Evolutionary conservation across 2,329 filamentous ascomycete genomes (phyloP).

Genomic region (Colletotrichum echinochloae): DNA sequence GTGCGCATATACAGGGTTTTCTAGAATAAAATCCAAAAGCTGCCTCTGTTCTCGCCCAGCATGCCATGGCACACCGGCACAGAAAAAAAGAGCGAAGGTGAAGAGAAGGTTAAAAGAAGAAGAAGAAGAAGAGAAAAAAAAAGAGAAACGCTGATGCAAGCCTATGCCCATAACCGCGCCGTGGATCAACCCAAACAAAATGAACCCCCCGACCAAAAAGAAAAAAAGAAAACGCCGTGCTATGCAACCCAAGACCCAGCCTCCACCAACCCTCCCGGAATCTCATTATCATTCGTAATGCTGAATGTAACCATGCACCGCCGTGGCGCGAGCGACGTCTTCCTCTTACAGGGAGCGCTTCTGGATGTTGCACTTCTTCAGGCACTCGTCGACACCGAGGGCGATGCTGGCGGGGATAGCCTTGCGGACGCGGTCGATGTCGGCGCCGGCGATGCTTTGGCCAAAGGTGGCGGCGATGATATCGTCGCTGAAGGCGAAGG

Average conservation of each 20-base stretch:
- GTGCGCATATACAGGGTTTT: background rate
- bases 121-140: background rate
- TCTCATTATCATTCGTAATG: background rate
- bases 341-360: constrained; percentile 27
- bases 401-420: constrained; percentile 62
- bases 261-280: background rate
- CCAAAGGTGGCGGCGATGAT: constrained; percentile 61
- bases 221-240: constrained; percentile 4
- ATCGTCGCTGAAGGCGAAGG: constrained; percentile 60
- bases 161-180: background rate
- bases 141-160: background rate
- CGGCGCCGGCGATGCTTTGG: constrained; percentile 57
- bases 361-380: constrained; percentile 59
- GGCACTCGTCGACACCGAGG: constrained; percentile 62
- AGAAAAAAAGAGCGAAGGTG: background rate
- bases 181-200: background rate
- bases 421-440: constrained; percentile 58
- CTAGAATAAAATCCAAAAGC: background rate
- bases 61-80: background rate
- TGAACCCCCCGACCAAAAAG: background rate
- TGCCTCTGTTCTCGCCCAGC: background rate
- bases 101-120: background rate
- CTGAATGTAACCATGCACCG: background rate
- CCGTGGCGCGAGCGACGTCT: background rate
- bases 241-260: background rate